phyloP scores from a whole-genome alignment of 371 early-diverging fungal genomes.

The Lichtheimia ramosa region DNA sequence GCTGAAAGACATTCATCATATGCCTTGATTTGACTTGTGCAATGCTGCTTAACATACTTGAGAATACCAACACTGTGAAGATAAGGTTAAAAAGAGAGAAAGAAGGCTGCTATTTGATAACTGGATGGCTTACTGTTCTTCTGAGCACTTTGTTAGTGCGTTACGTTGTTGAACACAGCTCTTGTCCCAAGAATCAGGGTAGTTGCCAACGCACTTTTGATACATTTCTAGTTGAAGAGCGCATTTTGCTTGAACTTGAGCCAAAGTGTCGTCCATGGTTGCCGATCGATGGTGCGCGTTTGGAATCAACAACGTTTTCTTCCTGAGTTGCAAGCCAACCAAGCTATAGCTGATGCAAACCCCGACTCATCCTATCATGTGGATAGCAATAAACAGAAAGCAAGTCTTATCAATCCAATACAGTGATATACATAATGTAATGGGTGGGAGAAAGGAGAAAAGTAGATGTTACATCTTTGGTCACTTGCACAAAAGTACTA shows the following conservation, averaged over 20 bases:
- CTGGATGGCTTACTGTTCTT: constrained; percentile 62
- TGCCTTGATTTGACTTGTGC: constrained; percentile 62
- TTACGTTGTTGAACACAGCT: constrained; percentile 70
- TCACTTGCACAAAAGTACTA: no score
- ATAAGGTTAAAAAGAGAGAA: background rate
- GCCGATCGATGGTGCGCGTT: no score
- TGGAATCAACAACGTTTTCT: no score
- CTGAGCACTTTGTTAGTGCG: constrained; percentile 79
- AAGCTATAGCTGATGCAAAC: no score
- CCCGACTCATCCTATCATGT: no score
- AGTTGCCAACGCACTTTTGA: constrained; percentile 75
- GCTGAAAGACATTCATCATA: constrained; percentile 69
- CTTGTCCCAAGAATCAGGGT: constrained; percentile 73
- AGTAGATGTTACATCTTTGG: no score
- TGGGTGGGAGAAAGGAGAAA: no score
- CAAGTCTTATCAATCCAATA: no score
- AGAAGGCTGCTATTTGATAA: background rate
- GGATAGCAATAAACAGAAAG: no score
- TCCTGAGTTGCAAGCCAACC: no score
- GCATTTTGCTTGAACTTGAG: constrained; percentile 78
- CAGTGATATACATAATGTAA: no score
- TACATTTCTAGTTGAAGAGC: constrained; percentile 75
- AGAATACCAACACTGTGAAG: constrained; percentile 70
- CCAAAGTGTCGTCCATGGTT: constrained; percentile 69
- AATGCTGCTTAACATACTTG: constrained; percentile 73